Conservation (phyloP, 208 protist genomes). For the Leishmania arabica region DNA sequence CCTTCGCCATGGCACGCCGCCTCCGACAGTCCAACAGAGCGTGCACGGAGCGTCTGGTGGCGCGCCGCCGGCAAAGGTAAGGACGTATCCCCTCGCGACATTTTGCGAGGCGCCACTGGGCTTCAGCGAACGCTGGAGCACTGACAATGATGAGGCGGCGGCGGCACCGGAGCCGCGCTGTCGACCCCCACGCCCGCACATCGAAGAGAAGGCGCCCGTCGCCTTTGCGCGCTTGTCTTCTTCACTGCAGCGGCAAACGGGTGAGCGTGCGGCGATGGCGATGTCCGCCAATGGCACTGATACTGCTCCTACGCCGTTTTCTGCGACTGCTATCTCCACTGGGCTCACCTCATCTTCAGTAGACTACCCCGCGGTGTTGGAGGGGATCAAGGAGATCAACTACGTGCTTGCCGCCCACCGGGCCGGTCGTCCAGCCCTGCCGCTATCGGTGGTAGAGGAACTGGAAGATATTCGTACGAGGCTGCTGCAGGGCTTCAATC, state of each 20-base stretch:
- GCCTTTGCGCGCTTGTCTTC: neutral
- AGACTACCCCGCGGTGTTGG: conserved; percentile 22
- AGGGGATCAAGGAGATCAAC: conserved; percentile 45
- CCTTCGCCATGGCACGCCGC: neutral
- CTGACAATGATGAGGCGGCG: neutral
- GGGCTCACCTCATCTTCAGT: conserved; percentile 2
- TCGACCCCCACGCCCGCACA: conserved; percentile 1
- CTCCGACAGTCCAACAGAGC: neutral
- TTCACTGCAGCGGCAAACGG: neutral
- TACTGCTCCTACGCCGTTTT: neutral
- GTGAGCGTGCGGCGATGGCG: neutral
- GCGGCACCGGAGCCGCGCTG: conserved; percentile 21
- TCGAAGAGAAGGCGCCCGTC: neutral
- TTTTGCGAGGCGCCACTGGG: neutral
- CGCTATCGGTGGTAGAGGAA: conserved; percentile 36
- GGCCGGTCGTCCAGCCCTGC: conserved; percentile 20
- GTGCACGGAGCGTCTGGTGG: neutral
- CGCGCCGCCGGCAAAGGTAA: neutral
- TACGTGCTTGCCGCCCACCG: conserved; percentile 37
- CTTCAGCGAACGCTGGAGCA: neutral
- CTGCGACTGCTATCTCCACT: neutral
- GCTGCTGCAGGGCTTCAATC: conserved; percentile 17
- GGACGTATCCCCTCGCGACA: neutral
- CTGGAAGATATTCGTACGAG: conserved; percentile 45
- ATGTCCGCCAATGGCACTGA: neutral